phyloP scores from a whole-genome alignment of 805 yeast genomes.

The Saccharomycopsis guyanensis region DNA sequence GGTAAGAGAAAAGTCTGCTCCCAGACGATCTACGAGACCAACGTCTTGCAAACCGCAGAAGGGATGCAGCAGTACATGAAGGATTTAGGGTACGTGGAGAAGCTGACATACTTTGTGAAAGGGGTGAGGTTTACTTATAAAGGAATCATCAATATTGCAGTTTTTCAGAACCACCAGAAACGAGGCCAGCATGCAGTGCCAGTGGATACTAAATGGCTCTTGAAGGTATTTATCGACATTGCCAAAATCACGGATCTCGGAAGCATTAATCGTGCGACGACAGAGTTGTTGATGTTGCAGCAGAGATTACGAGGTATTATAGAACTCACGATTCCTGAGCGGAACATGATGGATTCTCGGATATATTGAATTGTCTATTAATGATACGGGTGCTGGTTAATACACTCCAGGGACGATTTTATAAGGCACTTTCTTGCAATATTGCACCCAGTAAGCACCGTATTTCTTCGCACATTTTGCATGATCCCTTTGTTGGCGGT shows the following conservation, averaged over 20 bases:
- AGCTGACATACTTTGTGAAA: constrained; percentile 50
- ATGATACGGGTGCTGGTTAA: constrained; percentile 29
- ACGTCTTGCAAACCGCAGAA: constrained; percentile 27
- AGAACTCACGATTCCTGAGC: constrained; percentile 64
- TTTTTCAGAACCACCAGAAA: constrained; percentile 32
- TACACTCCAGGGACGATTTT: constrained; percentile 86
- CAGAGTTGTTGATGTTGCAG: constrained; percentile 54
- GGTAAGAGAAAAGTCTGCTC: constrained; percentile 56
- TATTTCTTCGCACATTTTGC: constrained; percentile 83
- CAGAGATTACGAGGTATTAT: constrained; percentile 61
- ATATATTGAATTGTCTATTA: background rate
- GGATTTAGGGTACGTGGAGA: constrained; percentile 64
- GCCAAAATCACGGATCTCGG: constrained; percentile 70
- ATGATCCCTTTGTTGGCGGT: constrained; percentile 88
- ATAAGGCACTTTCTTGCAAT: constrained; percentile 75
- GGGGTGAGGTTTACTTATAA: constrained; percentile 60
- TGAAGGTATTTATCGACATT: constrained; percentile 65
- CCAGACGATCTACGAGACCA: constrained; percentile 59
- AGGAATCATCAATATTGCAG: constrained; percentile 48
- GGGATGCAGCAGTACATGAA: constrained; percentile 36
- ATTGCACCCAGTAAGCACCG: constrained; percentile 79
- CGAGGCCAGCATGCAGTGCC: background rate
- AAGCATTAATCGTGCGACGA: constrained; percentile 55
- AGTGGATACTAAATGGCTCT: constrained; percentile 41
- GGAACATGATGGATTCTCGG: constrained; percentile 76